A percentile compares a stretch with the other conserved stretches of the same genome.
These are phyloP conservation scores for Podospora sp. DNA, from an alignment of 495 filamentous ascomycete genomes.

Conservation along the genomic window DNA sequence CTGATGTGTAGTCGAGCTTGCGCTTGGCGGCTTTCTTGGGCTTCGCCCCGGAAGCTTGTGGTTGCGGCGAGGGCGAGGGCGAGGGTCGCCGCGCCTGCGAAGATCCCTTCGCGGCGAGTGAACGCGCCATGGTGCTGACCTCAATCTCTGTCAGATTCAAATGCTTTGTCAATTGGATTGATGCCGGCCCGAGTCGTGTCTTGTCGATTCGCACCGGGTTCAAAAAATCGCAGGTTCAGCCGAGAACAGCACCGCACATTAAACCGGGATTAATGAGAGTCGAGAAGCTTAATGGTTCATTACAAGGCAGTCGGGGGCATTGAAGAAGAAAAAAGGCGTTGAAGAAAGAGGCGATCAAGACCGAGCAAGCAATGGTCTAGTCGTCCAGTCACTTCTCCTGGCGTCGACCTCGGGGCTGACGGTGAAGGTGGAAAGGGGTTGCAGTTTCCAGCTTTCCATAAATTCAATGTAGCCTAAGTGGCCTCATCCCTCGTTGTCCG, in stretches of 20 bases:
- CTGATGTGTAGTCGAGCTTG: slow-evolving; percentile 62
- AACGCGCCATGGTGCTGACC: slow-evolving; percentile 44
- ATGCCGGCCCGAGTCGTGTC: slow-evolving; percentile 10
- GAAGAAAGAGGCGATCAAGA: slow-evolving; percentile 21
- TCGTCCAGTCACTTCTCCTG: slow-evolving; percentile 20
- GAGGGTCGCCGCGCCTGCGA: slow-evolving; percentile 37
- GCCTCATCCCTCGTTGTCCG: slow-evolving; percentile 32
- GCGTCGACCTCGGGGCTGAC: slow-evolving; percentile 27
- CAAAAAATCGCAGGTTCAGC: slow-evolving; percentile 24
- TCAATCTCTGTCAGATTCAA: slow-evolving; percentile 11
- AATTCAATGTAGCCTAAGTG: slow-evolving; percentile 38
- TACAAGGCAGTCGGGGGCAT: slow-evolving; percentile 43
- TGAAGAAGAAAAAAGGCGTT: slow-evolving; percentile 15
- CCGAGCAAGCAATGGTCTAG: slow-evolving; percentile 4
- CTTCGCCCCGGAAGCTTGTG: slow-evolving; percentile 23
- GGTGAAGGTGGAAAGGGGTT: slow-evolving; percentile 32
- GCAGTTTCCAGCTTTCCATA: slow-evolving; percentile 27
- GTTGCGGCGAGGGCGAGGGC: slow-evolving; percentile 29
- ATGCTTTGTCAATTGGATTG: slow-evolving; percentile 23
- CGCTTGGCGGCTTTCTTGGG: slow-evolving; percentile 40
- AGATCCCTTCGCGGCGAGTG: slow-evolving; percentile 39
- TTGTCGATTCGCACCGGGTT: neutral
- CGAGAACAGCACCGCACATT: slow-evolving; percentile 23
- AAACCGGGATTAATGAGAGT: slow-evolving; percentile 49
- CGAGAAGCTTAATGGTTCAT: slow-evolving; percentile 45